Conservation (phyloP, 805 yeast species). For the Metschnikowia kofuensis region DNA sequence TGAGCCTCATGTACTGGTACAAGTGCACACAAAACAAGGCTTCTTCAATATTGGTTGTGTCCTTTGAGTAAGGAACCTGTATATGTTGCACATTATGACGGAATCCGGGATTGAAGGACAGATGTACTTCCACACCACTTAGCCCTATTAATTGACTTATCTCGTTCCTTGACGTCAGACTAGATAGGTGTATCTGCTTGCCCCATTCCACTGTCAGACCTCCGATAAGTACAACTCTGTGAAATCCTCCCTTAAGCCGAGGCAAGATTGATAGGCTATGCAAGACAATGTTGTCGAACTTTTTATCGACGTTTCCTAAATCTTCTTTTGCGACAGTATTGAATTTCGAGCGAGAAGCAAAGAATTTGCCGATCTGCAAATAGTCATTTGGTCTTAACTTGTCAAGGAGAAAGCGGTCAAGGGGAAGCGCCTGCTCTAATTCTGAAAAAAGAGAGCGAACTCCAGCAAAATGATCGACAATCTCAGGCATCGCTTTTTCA, state of each 20-base stretch:
- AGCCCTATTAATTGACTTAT: background rate
- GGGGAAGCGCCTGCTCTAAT: slow-evolving; percentile 8
- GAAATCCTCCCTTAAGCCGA: background rate
- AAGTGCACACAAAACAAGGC: slow-evolving; percentile 47
- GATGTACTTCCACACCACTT: background rate
- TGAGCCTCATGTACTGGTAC: slow-evolving; percentile 44
- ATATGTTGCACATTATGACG: slow-evolving; percentile 11
- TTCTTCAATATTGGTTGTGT: slow-evolving; percentile 22
- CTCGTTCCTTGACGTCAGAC: background rate
- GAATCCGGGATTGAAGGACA: slow-evolving; percentile 9
- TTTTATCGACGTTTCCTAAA: background rate
- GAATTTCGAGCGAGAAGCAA: background rate
- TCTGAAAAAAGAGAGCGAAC: slow-evolving; percentile 9
- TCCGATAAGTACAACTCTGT: background rate
- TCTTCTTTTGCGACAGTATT: slow-evolving; percentile 5
- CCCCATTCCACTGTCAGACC: background rate
- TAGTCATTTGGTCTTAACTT: background rate
- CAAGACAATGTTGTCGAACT: slow-evolving; percentile 8
- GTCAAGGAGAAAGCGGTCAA: slow-evolving; percentile 5
- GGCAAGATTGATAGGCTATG: slow-evolving; percentile 2
- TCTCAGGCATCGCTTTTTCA: background rate
- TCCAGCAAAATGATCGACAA: slow-evolving; percentile 8
- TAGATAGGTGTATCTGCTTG: background rate
- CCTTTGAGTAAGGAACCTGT: slow-evolving; percentile 2
- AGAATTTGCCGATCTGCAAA: slow-evolving; percentile 2